Conservation (phyloP, 805 yeast genomes). For the Lipomyces sp. region DNA sequence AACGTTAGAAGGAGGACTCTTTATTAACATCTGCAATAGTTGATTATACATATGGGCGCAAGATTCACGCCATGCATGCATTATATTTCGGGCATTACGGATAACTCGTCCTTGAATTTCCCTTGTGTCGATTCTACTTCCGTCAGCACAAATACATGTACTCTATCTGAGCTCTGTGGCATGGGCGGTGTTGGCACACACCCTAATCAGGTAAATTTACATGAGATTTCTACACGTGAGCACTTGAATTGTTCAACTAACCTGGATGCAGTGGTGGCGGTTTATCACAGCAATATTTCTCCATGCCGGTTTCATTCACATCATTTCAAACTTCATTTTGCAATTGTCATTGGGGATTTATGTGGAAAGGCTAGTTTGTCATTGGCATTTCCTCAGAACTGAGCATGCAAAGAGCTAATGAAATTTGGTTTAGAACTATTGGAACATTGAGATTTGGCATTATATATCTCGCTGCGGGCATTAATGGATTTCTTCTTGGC, state of each 20-base stretch:
- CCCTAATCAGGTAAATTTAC: constrained; percentile 50
- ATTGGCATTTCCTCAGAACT: background rate
- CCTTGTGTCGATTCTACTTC: constrained; percentile 71
- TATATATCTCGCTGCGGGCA: constrained; percentile 59
- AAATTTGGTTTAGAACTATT: constrained; percentile 36
- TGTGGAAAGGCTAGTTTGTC: constrained; percentile 45
- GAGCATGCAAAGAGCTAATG: background rate
- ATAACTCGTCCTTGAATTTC: constrained; percentile 45
- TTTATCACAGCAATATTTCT: constrained; percentile 65
- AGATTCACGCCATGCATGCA: constrained; percentile 71
- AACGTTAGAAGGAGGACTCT: too few relatives aligned
- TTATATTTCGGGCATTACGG: constrained; percentile 48
- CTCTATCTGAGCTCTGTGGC: constrained; percentile 59
- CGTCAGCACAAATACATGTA: constrained; percentile 53
- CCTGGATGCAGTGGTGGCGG: constrained; percentile 52
- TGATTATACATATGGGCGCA: constrained; percentile 64
- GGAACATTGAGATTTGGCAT: constrained; percentile 54
- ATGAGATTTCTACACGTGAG: background rate
- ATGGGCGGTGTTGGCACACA: constrained; percentile 49
- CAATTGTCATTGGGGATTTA: constrained; percentile 61
- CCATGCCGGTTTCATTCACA: constrained; percentile 72
- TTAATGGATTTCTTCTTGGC: constrained; percentile 65
- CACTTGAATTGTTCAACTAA: background rate
- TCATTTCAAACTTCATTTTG: constrained; percentile 57
- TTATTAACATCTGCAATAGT: background rate